These are phyloP conservation scores for Hirsutella rhossiliensis DNA, from an alignment of 2,329 filamentous ascomycete species.

Conservation along the genomic window DNA sequence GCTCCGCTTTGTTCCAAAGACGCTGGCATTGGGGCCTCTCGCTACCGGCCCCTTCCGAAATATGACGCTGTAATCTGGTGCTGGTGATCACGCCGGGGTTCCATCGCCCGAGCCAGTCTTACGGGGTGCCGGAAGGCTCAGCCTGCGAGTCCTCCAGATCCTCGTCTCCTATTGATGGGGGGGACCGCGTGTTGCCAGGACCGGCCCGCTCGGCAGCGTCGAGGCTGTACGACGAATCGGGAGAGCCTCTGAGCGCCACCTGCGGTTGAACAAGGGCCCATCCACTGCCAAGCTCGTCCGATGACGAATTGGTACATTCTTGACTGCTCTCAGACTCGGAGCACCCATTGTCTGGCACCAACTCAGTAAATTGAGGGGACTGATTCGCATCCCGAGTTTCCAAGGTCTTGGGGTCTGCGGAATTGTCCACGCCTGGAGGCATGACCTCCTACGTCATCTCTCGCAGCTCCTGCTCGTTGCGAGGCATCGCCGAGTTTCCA, in stretches of 20 bases:
- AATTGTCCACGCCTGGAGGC: slow-evolving; percentile 15
- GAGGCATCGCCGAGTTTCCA: slow-evolving; percentile 10
- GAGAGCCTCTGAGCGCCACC: not conserved
- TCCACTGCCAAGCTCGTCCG: slow-evolving; percentile 3
- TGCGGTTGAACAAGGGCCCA: slow-evolving; percentile 5
- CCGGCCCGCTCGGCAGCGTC: too few relatives aligned
- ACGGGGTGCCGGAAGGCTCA: too few relatives aligned
- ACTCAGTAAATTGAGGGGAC: slow-evolving; percentile 1
- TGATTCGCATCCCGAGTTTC: slow-evolving; percentile 16
- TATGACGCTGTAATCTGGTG: too few relatives aligned
- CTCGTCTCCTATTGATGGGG: too few relatives aligned
- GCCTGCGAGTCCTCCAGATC: too few relatives aligned
- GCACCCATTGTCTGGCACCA: not conserved
- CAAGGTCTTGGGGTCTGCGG: slow-evolving; percentile 19
- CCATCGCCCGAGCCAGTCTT: too few relatives aligned
- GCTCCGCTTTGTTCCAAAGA: too few relatives aligned
- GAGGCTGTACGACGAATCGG: too few relatives aligned
- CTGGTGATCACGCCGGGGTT: too few relatives aligned
- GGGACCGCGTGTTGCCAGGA: too few relatives aligned
- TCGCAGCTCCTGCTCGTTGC: slow-evolving; percentile 28
- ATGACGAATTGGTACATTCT: not conserved
- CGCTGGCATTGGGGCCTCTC: too few relatives aligned
- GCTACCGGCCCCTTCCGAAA: too few relatives aligned
- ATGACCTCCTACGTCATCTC: slow-evolving; percentile 35
- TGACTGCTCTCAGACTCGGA: not conserved